These are phyloP conservation scores for Solanum ossicruentum DNA, from an alignment of 257 asterid species.

Conservation along the genomic window DNA sequence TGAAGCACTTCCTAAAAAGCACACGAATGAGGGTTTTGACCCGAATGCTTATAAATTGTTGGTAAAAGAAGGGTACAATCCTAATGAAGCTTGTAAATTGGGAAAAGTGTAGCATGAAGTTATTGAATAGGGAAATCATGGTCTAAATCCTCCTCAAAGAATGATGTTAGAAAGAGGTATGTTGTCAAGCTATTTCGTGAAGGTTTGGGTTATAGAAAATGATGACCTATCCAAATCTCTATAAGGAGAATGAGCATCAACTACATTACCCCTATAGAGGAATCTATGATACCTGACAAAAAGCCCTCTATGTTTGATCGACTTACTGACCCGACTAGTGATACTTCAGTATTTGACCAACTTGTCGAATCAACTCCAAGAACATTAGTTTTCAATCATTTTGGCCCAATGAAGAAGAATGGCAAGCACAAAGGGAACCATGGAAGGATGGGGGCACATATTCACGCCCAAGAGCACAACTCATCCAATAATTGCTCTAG, in stretches of 20 bases:
- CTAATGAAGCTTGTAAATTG: neutral
- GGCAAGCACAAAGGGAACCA: rapidly evolving
- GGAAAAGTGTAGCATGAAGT: neutral
- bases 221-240: neutral
- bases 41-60: neutral
- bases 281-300: neutral
- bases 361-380: neutral
- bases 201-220: neutral
- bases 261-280: neutral
- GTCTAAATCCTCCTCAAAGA: neutral
- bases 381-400: neutral
- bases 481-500: neutral
- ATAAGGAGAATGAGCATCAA: neutral
- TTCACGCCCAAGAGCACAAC: neutral
- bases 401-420: neutral
- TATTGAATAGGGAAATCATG: neutral
- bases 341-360: neutral
- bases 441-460: rapidly evolving
- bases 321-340: rapidly evolving
- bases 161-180: neutral
- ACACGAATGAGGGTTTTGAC: neutral
- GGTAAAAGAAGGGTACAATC: neutral
- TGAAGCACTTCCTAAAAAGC: neutral
- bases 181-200: neutral
- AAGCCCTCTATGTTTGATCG: neutral